Percentiles rank a stretch among this genome's conserved stretches.
These are phyloP conservation scores for Irpex sp. DNA, from an alignment of 1,284 basidiomycete species.

Conservation along the genomic window DNA sequence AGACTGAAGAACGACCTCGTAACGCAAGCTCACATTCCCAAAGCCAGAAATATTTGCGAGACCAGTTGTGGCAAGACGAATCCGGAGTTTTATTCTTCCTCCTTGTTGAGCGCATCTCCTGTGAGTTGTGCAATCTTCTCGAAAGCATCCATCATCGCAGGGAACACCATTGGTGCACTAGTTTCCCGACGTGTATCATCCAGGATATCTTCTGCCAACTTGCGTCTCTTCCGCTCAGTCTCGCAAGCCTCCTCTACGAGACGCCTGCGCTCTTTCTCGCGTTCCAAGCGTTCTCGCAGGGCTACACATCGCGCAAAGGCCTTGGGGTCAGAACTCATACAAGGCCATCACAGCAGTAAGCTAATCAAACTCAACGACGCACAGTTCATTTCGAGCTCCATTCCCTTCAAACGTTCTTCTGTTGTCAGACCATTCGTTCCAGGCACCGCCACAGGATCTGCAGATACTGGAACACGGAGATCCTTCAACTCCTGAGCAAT, in stretches of 20 bases:
- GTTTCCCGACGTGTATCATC: slow-evolving; percentile 38
- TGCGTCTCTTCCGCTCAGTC: slow-evolving; percentile 30
- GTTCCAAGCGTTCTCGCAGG: slow-evolving; percentile 12
- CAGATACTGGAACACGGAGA: slow-evolving; percentile 14
- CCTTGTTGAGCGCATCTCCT: slow-evolving; percentile 17
- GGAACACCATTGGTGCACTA: slow-evolving; percentile 43
- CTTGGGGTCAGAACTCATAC: background rate
- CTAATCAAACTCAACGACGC: background rate
- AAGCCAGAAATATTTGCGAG: background rate
- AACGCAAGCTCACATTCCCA: background rate
- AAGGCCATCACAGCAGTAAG: background rate
- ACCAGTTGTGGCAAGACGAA: background rate
- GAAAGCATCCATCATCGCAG: slow-evolving; percentile 43
- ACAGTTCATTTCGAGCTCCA: slow-evolving; percentile 11
- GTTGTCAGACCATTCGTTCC: background rate
- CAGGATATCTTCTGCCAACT: slow-evolving; percentile 31
- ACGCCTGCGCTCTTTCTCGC: slow-evolving; percentile 15
- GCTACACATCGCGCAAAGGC: slow-evolving; percentile 2
- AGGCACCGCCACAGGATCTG: background rate
- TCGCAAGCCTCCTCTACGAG: slow-evolving; percentile 25
- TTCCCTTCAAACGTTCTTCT: slow-evolving; percentile 8
- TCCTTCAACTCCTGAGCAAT: slow-evolving; percentile 28
- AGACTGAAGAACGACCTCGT: background rate
- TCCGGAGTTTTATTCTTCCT: background rate
- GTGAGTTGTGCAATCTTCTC: slow-evolving; percentile 28